These are phyloP conservation scores for Trametes gibbosa DNA, from an alignment of 768 basidiomycete genomes.

Conservation along the genomic window DNA sequence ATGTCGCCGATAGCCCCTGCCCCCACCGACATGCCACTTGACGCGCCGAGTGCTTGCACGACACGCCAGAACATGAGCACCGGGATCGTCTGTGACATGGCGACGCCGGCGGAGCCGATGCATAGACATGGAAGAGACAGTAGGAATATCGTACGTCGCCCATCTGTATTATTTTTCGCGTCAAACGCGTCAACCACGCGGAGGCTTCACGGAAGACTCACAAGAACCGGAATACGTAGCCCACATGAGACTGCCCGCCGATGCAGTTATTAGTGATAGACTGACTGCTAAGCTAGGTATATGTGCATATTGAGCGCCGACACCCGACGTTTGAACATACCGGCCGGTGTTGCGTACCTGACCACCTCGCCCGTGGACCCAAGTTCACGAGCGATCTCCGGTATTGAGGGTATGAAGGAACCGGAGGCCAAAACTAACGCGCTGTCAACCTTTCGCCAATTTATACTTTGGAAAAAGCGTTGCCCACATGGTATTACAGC, in stretches of 20 bases:
- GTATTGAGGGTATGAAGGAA: slow-evolving; percentile 72
- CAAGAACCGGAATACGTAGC: slow-evolving; percentile 52
- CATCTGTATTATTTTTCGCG: slow-evolving; percentile 43
- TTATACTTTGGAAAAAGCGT: not conserved
- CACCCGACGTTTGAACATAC: not conserved
- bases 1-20: slow-evolving; percentile 65
- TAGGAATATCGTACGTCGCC: slow-evolving; percentile 60
- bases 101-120: slow-evolving; percentile 60
- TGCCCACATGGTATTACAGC: slow-evolving; percentile 62
- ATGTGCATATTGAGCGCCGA: not conserved
- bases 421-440: slow-evolving; percentile 62
- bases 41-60: slow-evolving; percentile 63
- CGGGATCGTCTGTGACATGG: slow-evolving; percentile 40
- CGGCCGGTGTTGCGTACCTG: slow-evolving; percentile 37
- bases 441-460: not conserved
- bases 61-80: slow-evolving; percentile 60
- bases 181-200: not conserved
- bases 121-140: slow-evolving; percentile 55
- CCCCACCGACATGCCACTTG: slow-evolving; percentile 54
- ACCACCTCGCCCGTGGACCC: slow-evolving; percentile 53
- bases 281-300: slow-evolving; percentile 47
- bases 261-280: slow-evolving; percentile 44
- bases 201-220: slow-evolving; percentile 18
- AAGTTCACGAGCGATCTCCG: slow-evolving; percentile 67
- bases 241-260: slow-evolving; percentile 49